Evolutionary conservation across 2,329 filamentous ascomycete species (phyloP), one percentile per base, ranked within the genome.

Genomic region (Xylaria sp.): DNA sequence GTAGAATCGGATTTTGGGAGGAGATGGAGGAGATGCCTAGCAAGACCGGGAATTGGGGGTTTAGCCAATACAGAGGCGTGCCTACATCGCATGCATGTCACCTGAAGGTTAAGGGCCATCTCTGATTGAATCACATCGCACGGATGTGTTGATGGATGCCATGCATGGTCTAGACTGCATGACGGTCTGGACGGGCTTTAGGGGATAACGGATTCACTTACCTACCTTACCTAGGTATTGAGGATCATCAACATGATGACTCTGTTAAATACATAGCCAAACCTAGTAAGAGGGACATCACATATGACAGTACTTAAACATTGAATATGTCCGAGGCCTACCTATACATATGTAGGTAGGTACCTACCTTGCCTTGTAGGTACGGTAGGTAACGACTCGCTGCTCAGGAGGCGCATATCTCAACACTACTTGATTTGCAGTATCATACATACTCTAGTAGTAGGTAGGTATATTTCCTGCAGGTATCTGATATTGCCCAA

Each of bases 201-300:
- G 55, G 55, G 48, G 59, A 60, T 66, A 63, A 28, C 63, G 63
- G 63, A 55, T 50, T 63, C 50, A 55, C 34, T 41, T 41, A 41
- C 41, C n/a, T n/a, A n/a, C n/a, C n/a, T n/a, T n/a, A n/a, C n/a
- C n/a, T n/a, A n/a, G n/a, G n/a, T n/a, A n/a, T n/a, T 15, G 41
- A n/a, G 18, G 15, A 2, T n/a, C 2, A 46, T 13, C 41, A 7
- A 6, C 15, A 5, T 18, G 13, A 13, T 44, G 1, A 41, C 41
- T 15, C 13, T 13, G 15, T 46, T 7, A 18, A 46, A 13, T 46
- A n/a, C 15, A 18, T 46, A n/a, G 6, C 7, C 15, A 46, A 8
- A 46, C 15, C 12, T 46, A 46, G 6, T n/a, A n/a, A 7, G 15
- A n/a, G 41, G 15, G 41, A 48, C 20, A 37, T 37, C 8, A 34